Evolutionary conservation across 2,329 filamentous ascomycete genomes (phyloP).

Genomic region (Sarocladiaceae sp.): DNA sequence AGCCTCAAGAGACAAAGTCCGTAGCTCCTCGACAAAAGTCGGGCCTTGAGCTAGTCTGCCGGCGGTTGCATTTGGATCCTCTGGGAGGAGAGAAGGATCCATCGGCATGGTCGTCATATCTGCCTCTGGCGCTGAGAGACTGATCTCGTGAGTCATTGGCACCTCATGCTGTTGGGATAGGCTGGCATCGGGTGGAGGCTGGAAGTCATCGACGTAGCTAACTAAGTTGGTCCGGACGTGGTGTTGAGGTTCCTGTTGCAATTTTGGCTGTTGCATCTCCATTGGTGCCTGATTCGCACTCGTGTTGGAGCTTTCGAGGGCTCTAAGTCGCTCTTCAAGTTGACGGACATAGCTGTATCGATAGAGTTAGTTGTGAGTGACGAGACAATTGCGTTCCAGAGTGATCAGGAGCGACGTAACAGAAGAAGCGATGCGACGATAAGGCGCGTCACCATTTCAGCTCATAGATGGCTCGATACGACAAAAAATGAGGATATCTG

Average conservation of each 20-base stretch:
- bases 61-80: not conserved
- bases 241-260: too few species aligned
- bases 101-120: not conserved
- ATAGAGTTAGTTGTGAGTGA: not conserved
- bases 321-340: constrained; percentile 21
- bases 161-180: not conserved
- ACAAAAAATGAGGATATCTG: too few species aligned
- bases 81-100: not conserved
- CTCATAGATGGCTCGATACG: too few species aligned
- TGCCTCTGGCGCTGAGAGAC: not conserved
- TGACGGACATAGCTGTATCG: constrained; percentile 25
- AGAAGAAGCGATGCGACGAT: too few species aligned
- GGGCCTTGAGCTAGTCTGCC: constrained; percentile 3
- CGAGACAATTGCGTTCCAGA: too few species aligned
- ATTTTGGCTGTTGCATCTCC: too few species aligned
- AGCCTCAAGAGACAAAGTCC: constrained; percentile 35
- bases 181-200: not conserved
- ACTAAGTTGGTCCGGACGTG: too few species aligned
- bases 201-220: constrained; percentile 12
- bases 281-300: not conserved
- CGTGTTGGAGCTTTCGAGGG: constrained; percentile 16
- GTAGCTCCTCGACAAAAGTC: constrained; percentile 29
- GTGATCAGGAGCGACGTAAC: too few species aligned
- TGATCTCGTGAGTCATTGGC: too few species aligned
- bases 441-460: too few species aligned